Base-by-base conservation (phyloP, 2,329 filamentous ascomycete species). In the Sarocladiaceae sp. region DNA sequence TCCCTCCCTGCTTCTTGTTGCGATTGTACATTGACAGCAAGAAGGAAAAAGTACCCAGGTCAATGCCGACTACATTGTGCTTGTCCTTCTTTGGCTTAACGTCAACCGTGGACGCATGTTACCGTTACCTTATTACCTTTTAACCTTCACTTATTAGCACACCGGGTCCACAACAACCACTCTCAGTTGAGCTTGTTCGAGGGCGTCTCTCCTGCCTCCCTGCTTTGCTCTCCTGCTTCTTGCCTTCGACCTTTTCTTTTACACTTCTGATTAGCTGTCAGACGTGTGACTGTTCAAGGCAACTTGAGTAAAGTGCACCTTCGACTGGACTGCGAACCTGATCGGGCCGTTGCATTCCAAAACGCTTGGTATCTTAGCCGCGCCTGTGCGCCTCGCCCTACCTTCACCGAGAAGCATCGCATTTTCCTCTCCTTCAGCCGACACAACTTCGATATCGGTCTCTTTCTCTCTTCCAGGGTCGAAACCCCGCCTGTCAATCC, bases 101-200 rank as follows among this genome's bases (percentile, higher is more conserved):
- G 12, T 37, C 37, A 23, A 40, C 11, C 10, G 37, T 20, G 23
- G 5, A 40, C 20, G 23, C 15, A 22, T 20, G 23, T 7, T 23
- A 40, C 37, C 15, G n/a, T 44, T 44, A 44, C 40, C 40, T 44
- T 44, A 44, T 10, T 37, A n/a, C 18, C 35, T 37, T n/a, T 37
- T 26, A 28, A 44, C 22, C 22, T 44, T 26, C 40, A 22, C 40
- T 44, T 26, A 48, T 48, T 48, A 20, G n/a, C 25, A 46, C 25
- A 42, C n/a, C 17, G 18, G 20, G 7, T 17, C 33, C 33, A 36
- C 33, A 10, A 10, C 33, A n/a, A 36, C 15, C 15, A 36, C 40
- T 23, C 40, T 22, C 15, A 44, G 20, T 40, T 40, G 37, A 40
- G 8, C 37, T 40, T n/a, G 8, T n/a, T n/a, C 20, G 37, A 23